Evolutionary conservation across 371 early-diverging fungal genomes (phyloP).

Genomic region (Gilbertella persicaria): DNA sequence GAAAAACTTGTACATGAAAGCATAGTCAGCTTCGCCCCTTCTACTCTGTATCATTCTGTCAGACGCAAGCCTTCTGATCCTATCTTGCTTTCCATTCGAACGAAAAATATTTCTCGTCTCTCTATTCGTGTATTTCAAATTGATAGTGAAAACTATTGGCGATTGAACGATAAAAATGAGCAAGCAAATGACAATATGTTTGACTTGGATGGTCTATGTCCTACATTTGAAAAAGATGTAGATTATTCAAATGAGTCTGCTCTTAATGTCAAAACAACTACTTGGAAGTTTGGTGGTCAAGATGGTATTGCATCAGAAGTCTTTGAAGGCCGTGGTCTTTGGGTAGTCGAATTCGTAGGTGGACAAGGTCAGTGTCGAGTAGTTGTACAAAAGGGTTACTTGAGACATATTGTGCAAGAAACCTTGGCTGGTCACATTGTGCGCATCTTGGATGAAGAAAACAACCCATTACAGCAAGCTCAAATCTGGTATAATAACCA

Average conservation of each 20-base stretch:
- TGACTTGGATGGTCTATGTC: slow-evolving; percentile 43
- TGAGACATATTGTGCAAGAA: slow-evolving; percentile 47
- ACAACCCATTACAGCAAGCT: slow-evolving; percentile 24
- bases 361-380: slow-evolving; percentile 40
- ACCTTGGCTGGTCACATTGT: slow-evolving; percentile 55
- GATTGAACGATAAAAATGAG: slow-evolving; percentile 1
- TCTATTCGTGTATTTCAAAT: slow-evolving; percentile 44
- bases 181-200: slow-evolving; percentile 12
- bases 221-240: slow-evolving; percentile 38
- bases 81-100: slow-evolving; percentile 16
- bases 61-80: slow-evolving; percentile 21
- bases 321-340: slow-evolving; percentile 44
- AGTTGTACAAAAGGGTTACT: slow-evolving; percentile 53
- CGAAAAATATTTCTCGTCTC: slow-evolving; percentile 40
- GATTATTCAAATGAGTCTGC: slow-evolving; percentile 24
- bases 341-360: slow-evolving; percentile 52
- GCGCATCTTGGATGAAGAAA: slow-evolving; percentile 47
- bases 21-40: slow-evolving; percentile 20
- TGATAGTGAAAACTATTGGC: slow-evolving; percentile 43
- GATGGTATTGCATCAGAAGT: slow-evolving; percentile 25
- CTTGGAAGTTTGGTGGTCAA: slow-evolving; percentile 25
- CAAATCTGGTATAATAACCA: slow-evolving; percentile 46
- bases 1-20: slow-evolving; percentile 18
- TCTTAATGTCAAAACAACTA: slow-evolving; percentile 11
- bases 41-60: slow-evolving; percentile 9